These are phyloP conservation scores for Botrytis tulipae DNA, from an alignment of 2,329 filamentous ascomycete genomes.

Conservation along the genomic window DNA sequence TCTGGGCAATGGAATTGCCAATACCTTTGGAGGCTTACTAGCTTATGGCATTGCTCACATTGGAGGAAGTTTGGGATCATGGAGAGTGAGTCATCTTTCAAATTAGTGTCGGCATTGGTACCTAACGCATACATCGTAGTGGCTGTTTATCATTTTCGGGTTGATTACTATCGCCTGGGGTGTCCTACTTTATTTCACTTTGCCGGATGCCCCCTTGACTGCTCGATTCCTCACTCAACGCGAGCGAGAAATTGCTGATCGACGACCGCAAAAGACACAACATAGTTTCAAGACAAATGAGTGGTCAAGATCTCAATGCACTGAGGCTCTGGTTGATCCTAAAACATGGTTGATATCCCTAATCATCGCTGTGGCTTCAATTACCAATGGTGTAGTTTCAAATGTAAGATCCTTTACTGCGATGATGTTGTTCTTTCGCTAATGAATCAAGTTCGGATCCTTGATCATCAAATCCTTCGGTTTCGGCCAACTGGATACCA, in stretches of 20 bases:
- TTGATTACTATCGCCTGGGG: constrained; percentile 33
- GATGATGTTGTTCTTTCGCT: constrained; percentile 17
- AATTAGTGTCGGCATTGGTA: too few species aligned
- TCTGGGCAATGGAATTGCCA: constrained; percentile 35
- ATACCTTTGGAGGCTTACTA: constrained; percentile 38
- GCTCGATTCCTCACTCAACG: constrained; percentile 34
- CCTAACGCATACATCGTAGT: constrained; percentile 2
- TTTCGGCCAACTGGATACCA: constrained; percentile 38
- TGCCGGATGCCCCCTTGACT: constrained; percentile 51
- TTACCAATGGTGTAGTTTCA: constrained; percentile 40
- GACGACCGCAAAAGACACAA: constrained; percentile 22
- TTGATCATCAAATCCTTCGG: constrained; percentile 42
- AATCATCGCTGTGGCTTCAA: constrained; percentile 35
- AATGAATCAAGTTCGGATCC: constrained; percentile 41
- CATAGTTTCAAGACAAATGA: constrained; percentile 34
- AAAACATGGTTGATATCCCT: constrained; percentile 35
- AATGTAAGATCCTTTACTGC: neutral
- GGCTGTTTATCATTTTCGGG: constrained; percentile 30
- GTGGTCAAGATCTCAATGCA: constrained; percentile 41
- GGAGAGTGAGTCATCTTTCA: constrained; percentile 23
- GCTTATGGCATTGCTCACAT: constrained; percentile 39
- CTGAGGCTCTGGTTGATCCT: constrained; percentile 42
- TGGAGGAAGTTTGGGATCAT: constrained; percentile 23
- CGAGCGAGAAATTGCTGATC: constrained; percentile 15
- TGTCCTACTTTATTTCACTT: constrained; percentile 44